Evolutionary conservation across 2,329 filamentous ascomycete species (phyloP).

Genomic region (Penicillium sp.): DNA sequence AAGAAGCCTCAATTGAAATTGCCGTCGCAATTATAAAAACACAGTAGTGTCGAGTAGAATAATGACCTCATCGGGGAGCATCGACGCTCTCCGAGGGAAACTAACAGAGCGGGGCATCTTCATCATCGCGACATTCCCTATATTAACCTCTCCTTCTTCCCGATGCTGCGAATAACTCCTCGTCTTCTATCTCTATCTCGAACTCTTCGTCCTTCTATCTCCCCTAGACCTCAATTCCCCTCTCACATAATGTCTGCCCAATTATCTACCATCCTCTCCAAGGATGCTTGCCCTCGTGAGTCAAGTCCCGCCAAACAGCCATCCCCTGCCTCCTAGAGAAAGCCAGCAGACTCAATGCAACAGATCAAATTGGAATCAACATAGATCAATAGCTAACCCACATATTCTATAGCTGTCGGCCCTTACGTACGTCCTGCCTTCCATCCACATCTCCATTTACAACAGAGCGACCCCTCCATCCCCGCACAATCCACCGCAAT

Average conservation of each 20-base stretch:
- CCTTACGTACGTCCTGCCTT: conserved; percentile 42
- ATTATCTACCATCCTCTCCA: conserved; percentile 41
- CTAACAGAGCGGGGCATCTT: conserved; percentile 17
- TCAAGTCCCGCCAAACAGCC: conserved; percentile 9
- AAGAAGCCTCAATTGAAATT: background rate
- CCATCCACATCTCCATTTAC: background rate
- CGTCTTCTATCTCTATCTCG: conserved; percentile 24
- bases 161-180: conserved; percentile 27
- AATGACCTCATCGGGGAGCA: conserved; percentile 8
- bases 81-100: conserved; percentile 22
- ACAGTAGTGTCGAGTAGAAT: background rate
- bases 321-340: background rate
- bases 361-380: background rate
- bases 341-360: background rate
- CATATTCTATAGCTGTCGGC: conserved; percentile 35
- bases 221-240: conserved; percentile 11
- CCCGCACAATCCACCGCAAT: background rate
- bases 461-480: conserved; percentile 1
- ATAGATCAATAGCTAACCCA: conserved; percentile 15
- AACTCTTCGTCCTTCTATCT: conserved; percentile 8
- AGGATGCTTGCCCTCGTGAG: conserved; percentile 49
- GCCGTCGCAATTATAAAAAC: background rate
- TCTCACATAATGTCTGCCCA: conserved; percentile 35
- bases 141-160: conserved; percentile 11
- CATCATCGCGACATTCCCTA: conserved; percentile 4